Conservation (phyloP, 139 green algal species). For the Pseudopediastrum boryanum region DNA sequence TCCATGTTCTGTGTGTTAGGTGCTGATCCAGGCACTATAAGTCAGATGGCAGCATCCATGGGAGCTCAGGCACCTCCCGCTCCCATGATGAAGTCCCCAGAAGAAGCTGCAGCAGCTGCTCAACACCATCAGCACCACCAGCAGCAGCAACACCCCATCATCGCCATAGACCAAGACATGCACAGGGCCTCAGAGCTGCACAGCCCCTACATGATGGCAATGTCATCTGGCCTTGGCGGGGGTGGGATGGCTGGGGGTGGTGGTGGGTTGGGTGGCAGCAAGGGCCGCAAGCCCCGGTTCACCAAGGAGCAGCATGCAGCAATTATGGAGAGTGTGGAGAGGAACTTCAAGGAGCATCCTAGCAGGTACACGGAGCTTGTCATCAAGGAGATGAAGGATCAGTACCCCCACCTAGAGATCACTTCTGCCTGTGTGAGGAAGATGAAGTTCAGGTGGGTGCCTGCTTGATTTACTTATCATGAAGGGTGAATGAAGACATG, state of each 20-base stretch:
- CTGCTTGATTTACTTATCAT: too few relatives aligned
- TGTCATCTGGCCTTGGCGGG: too few relatives aligned
- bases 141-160: not conserved
- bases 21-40: too few relatives aligned
- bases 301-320: slow-evolving; percentile 24
- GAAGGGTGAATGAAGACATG: too few relatives aligned
- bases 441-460: slow-evolving; percentile 37
- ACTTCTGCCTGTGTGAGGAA: slow-evolving; percentile 34
- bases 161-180: too few relatives aligned
- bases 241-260: not conserved
- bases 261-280: not conserved
- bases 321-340: slow-evolving; percentile 31
- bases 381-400: slow-evolving; percentile 24
- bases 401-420: slow-evolving; percentile 30
- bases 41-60: too few relatives aligned
- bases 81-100: not conserved
- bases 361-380: slow-evolving; percentile 41
- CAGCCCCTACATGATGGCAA: slow-evolving; percentile 6
- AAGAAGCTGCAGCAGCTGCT: not conserved
- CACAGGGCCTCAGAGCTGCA: not conserved
- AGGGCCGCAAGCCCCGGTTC: slow-evolving; percentile 28
- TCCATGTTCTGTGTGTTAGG: too few relatives aligned
- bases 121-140: not conserved
- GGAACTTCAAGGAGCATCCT: slow-evolving; percentile 14
- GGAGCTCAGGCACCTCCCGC: too few relatives aligned